Conservation (phyloP, 2,329 filamentous ascomycete genomes). For the Raffaelea arxii region DNA sequence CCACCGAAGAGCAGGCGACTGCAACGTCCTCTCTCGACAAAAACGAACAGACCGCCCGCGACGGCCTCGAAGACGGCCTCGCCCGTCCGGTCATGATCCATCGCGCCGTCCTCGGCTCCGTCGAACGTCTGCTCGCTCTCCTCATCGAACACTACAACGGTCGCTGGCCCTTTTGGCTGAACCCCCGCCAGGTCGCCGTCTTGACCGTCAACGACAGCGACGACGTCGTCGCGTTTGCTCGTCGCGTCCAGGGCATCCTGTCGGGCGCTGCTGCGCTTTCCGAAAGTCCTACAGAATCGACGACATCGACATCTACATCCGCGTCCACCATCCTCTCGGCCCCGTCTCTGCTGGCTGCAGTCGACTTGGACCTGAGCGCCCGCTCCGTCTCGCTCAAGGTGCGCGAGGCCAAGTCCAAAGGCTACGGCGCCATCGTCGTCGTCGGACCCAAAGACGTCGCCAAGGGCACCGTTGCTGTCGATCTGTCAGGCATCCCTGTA, state of each 20-base stretch:
- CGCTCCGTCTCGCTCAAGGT: constrained; percentile 60
- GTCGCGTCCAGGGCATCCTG: constrained; percentile 37
- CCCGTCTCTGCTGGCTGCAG: constrained; percentile 46
- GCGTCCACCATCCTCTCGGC: constrained; percentile 12
- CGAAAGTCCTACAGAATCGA: background rate
- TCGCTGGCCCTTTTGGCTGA: constrained; percentile 81
- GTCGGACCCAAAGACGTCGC: constrained; percentile 58
- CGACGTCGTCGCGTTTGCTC: constrained; percentile 40
- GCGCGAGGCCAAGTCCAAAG: constrained; percentile 58
- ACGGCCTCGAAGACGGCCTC: constrained; percentile 43
- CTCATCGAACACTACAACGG: constrained; percentile 76
- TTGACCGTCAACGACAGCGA: constrained; percentile 59
- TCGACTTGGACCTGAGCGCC: constrained; percentile 60
- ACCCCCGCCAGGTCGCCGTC: constrained; percentile 66
- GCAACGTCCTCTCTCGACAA: constrained; percentile 30
- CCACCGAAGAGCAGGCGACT: constrained; percentile 27
- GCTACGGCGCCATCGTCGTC: constrained; percentile 65
- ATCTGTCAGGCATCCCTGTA: constrained; percentile 20
- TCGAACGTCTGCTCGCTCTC: constrained; percentile 77
- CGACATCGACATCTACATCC: background rate
- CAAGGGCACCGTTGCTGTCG: constrained; percentile 44
- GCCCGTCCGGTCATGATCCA: constrained; percentile 74
- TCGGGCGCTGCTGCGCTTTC: constrained; percentile 27
- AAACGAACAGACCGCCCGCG: constrained; percentile 30
- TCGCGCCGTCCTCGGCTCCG: constrained; percentile 72